Evolutionary conservation across 331 rosid species (phyloP), one percentile per base, ranked within the genome.

Genomic region (Acacia concinna): DNA sequence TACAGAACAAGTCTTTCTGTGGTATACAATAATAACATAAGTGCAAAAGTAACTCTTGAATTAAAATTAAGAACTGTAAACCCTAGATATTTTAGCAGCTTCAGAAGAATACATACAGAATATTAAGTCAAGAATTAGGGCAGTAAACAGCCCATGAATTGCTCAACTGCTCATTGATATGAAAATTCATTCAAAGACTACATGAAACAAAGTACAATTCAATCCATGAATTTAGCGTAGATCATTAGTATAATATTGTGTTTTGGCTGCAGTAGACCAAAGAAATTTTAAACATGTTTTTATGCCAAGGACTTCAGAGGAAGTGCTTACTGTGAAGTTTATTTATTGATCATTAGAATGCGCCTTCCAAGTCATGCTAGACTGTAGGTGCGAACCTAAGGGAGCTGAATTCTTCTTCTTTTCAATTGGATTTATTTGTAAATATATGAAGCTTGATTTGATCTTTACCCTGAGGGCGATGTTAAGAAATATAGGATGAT

Each of bases 1-100:
- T 34, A 54, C 34, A 40, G 31, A 68, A 62, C 31, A 68, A 65
- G 75, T 44, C 74, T 63, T 34, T 75, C 52, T 27, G 9, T 14
- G 44, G 51, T 68, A 37, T 84, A 52, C 10, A 25, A 71, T 41
- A 76, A 71, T 44, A 59, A 43, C 20, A 31, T 40, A 35, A 70
- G 30, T 30, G 28, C 78, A 21, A 21, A 38, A 68, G 18, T 37
- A 20, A 20, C 30, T 54, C 14, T 66, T 66, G 13, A 35, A 9
- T 35, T 35, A 35, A 66, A 66, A 60, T 28, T 60, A 31, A 13
- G 35, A 60, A 20, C 23, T 3, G 12, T 9, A 8, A 65, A 65
- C 18, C 71, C 71, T 32, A 18, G 15, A 65, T 10, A 65, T 65
- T 32, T 32, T 65, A 65, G 46, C 12, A 65, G 27, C 32, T 20